Conservation (phyloP, 2,329 filamentous ascomycete genomes). For the Claviceps sp. region DNA sequence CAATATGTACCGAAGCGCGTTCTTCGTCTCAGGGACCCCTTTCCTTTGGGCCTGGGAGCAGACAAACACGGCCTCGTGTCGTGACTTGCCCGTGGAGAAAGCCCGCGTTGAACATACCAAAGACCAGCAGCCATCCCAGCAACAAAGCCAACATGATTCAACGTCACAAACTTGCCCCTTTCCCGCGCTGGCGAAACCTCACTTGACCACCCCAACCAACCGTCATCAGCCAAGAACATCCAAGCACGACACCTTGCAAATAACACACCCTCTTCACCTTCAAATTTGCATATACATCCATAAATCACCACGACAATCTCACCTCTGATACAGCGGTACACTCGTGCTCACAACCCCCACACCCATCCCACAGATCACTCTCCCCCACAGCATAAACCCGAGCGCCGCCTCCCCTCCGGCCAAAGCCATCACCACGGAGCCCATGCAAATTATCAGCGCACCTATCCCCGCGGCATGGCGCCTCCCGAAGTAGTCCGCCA, state of each 20-base stretch:
- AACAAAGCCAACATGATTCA: slow-evolving; percentile 47
- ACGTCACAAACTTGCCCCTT: slow-evolving; percentile 41
- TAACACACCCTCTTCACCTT: too few relatives aligned
- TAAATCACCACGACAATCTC: neutral
- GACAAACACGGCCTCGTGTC: neutral
- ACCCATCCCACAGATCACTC: slow-evolving; percentile 38
- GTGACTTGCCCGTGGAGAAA: too few relatives aligned
- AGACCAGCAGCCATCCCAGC: slow-evolving; percentile 39
- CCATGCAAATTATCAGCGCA: slow-evolving; percentile 31
- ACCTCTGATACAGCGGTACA: slow-evolving; percentile 40
- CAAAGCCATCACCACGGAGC: slow-evolving; percentile 32
- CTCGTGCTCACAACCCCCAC: slow-evolving; percentile 41
- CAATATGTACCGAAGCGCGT: neutral
- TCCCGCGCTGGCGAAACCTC: slow-evolving; percentile 40
- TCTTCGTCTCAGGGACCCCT: neutral
- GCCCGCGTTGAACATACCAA: slow-evolving; percentile 26
- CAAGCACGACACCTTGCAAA: too few relatives aligned
- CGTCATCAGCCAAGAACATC: too few relatives aligned
- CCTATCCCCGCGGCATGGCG: slow-evolving; percentile 36
- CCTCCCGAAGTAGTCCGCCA: slow-evolving; percentile 37
- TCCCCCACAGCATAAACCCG: slow-evolving; percentile 35
- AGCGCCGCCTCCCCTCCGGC: slow-evolving; percentile 28
- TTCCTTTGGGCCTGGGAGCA: neutral
- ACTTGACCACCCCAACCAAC: slow-evolving; percentile 16
- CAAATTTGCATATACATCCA: neutral